Evolutionary conservation across 2,329 filamentous ascomycete species (phyloP), one percentile per base, ranked within the genome.

Genomic region (Chaetomiaceae sp.): DNA sequence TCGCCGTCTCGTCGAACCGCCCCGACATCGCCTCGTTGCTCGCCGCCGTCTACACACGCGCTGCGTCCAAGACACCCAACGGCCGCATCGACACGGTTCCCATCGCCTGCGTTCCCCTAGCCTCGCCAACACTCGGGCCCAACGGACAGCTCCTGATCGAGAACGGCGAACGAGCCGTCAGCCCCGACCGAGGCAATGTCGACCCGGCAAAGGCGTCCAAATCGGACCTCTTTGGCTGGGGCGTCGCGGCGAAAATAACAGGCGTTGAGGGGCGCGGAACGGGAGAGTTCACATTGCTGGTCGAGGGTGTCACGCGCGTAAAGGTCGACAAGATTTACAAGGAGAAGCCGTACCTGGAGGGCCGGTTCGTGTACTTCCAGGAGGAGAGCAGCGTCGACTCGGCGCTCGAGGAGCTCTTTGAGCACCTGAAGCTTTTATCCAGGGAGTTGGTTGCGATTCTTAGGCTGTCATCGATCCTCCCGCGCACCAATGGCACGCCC

Each of bases 1-100:
- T 97, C 60, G 84, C 89, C 51, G 86, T 96, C 48, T 83, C 86
- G 37, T 85, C 79, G 34, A 79, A 86, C 69, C 89, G 92, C 47
- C 84, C 89, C 61, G 94, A 97, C 71, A 87, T 97, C 61, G 87
- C 90, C 49, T 88, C 92, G 47, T 82, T 97, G 40, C 83, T 99
- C 53, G 88, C 91, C 19, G 85, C 87, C 62, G 82, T 96, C 56
- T 92, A 95, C 71, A 88, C 88, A 64, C 84, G 85, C 62, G 85
- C 85, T 25, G 78, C 87, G 31, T 81, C 82, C 37, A 85, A 84
- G 64, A 81, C 85, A 61, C 81, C 83, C 25, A 80, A 79, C 58
- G 78, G 83, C 61, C 76, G 80, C 58, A 77, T 85, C 65, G 81
- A 84, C 61, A 76, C 77, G 61, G 83, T 96, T 62, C 85, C 88